Evolutionary conservation across 768 basidiomycete species (phyloP).

Genomic region (Mycena vulgaris): DNA sequence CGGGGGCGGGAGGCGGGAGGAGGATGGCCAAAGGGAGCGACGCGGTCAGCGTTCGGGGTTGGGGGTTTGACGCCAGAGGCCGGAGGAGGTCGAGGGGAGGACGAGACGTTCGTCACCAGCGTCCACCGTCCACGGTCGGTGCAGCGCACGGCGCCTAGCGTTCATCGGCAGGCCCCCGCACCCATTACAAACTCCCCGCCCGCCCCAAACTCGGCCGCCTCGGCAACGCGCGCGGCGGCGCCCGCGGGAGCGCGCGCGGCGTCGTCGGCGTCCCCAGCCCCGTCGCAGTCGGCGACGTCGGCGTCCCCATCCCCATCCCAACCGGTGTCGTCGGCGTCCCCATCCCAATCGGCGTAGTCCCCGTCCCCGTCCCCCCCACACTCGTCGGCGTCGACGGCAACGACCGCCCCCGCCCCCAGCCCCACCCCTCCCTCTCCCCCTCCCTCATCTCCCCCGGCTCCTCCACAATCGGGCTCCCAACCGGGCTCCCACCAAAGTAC

Average conservation of each 20-base stretch:
- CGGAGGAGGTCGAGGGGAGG: too few relatives aligned
- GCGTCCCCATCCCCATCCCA: background rate
- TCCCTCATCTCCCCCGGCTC: constrained; percentile 9
- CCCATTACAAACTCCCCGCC: background rate
- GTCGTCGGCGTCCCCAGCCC: background rate
- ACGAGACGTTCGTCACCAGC: too few relatives aligned
- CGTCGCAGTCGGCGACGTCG: background rate
- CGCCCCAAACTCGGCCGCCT: background rate
- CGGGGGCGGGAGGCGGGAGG: too few relatives aligned
- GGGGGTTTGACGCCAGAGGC: too few relatives aligned
- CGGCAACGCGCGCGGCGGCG: constrained; percentile 7
- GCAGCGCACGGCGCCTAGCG: too few relatives aligned
- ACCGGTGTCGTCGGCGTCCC: background rate
- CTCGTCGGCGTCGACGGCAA: background rate
- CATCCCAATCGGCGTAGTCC: background rate
- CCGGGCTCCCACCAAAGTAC: constrained; percentile 6
- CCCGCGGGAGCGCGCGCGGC: background rate
- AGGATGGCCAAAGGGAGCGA: too few relatives aligned
- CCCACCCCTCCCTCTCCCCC: background rate
- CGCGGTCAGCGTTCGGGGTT: too few relatives aligned
- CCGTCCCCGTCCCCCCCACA: background rate
- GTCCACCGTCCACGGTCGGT: too few relatives aligned
- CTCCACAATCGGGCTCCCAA: constrained; percentile 18
- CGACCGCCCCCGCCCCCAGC: background rate
- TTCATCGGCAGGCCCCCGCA: too few relatives aligned